Conservation (phyloP, 2,329 filamentous ascomycete species). For the Penicillium brasilianum region DNA sequence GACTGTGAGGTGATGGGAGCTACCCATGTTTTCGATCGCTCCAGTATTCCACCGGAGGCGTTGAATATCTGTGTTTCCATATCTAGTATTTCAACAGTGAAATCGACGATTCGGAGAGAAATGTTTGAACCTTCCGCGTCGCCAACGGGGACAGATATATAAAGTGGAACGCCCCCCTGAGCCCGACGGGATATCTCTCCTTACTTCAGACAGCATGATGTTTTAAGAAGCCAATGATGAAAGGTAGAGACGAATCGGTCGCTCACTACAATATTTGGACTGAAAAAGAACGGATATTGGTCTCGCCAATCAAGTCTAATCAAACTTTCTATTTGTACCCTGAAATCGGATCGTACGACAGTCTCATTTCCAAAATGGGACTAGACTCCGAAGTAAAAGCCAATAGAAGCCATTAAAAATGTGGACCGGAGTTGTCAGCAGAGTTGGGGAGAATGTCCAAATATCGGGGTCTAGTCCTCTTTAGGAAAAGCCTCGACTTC, state of each 20-base stretch:
- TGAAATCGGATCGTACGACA: not conserved
- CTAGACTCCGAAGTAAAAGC: not conserved
- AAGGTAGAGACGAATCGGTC: not conserved
- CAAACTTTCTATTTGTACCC: not conserved
- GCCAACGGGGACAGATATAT: not conserved
- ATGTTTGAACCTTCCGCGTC: not conserved
- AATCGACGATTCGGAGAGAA: too few relatives aligned
- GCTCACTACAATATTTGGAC: not conserved
- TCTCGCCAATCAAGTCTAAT: conserved; percentile 1
- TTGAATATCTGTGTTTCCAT: conserved; percentile 23
- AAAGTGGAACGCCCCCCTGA: not conserved
- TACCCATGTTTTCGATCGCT: conserved; percentile 13
- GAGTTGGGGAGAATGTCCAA: not conserved
- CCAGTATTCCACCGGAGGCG: conserved; percentile 16
- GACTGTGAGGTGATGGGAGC: not conserved
- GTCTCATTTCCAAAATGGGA: not conserved
- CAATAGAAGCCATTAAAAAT: not conserved
- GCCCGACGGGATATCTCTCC: not conserved
- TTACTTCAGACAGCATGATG: not conserved
- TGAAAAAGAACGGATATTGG: not conserved
- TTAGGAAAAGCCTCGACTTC: conserved; percentile 1
- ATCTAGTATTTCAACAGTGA: too few relatives aligned
- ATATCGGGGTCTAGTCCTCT: conserved; percentile 9
- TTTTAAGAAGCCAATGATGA: not conserved
- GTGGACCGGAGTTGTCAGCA: not conserved